A percentile compares a stretch with the other conserved stretches of the same genome.
Conservation (phyloP, 2,329 filamentous ascomycete genomes). For the Rugonectria rugulosa region DNA sequence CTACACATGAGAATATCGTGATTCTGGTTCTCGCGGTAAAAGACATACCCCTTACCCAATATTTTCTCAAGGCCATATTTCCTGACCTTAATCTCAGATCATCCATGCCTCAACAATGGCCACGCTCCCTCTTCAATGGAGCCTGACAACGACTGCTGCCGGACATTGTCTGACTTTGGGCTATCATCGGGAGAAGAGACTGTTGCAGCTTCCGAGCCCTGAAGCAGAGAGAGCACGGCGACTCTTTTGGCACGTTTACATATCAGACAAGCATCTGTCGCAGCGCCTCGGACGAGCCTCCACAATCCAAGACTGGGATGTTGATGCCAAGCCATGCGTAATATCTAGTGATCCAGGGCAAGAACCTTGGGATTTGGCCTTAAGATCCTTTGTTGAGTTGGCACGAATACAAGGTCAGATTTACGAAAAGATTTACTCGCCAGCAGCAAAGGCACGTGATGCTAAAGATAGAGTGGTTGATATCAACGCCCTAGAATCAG, state of each 20-base stretch:
- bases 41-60: neutral
- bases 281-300: conserved; percentile 1
- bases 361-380: conserved; percentile 2
- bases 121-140: conserved; percentile 9
- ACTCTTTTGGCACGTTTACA: conserved; percentile 16
- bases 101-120: conserved; percentile 4
- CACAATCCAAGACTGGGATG: conserved; percentile 9
- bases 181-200: conserved; percentile 10
- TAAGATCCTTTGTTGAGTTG: conserved; percentile 2
- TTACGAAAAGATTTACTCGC: conserved; percentile 8
- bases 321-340: neutral
- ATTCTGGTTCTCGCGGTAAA: conserved; percentile 9
- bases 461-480: neutral
- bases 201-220: neutral
- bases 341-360: neutral
- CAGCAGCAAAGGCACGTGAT: neutral
- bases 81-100: too few species aligned
- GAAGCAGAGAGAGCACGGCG: conserved; percentile 1
- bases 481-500: neutral
- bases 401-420: conserved; percentile 9
- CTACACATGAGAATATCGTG: conserved; percentile 8
- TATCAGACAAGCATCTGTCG: conserved; percentile 8
- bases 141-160: conserved; percentile 11
- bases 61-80: too few species aligned
- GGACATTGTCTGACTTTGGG: conserved; percentile 6